Percentiles rank a stretch among this genome's conserved stretches.
These are phyloP conservation scores for Persicaria tinctoria DNA, from an alignment of 148 eudicot species.

Conservation along the genomic window DNA sequence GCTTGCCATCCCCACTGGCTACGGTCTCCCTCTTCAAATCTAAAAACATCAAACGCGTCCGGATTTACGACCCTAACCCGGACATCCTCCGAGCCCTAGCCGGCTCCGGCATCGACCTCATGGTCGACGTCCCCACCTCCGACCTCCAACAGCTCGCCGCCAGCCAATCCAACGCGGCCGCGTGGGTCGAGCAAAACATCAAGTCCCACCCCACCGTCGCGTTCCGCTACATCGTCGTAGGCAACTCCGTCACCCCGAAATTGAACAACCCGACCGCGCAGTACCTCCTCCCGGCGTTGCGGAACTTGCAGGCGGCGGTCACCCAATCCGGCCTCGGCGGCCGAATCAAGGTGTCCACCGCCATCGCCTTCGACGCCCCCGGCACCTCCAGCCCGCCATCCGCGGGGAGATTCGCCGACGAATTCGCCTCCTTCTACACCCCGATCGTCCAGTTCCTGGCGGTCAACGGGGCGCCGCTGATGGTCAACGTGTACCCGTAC, in stretches of 20 bases:
- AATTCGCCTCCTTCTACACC: background rate
- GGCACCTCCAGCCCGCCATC: slow-evolving; percentile 14
- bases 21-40: slow-evolving; percentile 21
- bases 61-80: slow-evolving; percentile 30
- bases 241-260: slow-evolving; percentile 26
- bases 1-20: slow-evolving; percentile 24
- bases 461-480: slow-evolving; percentile 12
- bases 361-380: slow-evolving; percentile 20
- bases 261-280: background rate
- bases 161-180: slow-evolving; percentile 17
- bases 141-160: slow-evolving; percentile 15
- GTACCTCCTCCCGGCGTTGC: background rate
- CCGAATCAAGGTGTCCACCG: slow-evolving; percentile 27
- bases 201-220: slow-evolving; percentile 10
- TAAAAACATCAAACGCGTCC: slow-evolving; percentile 25
- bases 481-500: slow-evolving; percentile 25
- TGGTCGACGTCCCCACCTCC: slow-evolving; percentile 27
- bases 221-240: slow-evolving; percentile 29
- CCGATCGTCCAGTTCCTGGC: slow-evolving; percentile 12
- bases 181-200: slow-evolving; percentile 37
- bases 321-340: slow-evolving; percentile 18
- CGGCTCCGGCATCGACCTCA: slow-evolving; percentile 34
- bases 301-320: slow-evolving; percentile 16
- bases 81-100: slow-evolving; percentile 27
- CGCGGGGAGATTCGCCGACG: background rate